Evolutionary conservation across 23 red algal genomes (phyloP).

Genomic region (Gracilaria caudata): DNA sequence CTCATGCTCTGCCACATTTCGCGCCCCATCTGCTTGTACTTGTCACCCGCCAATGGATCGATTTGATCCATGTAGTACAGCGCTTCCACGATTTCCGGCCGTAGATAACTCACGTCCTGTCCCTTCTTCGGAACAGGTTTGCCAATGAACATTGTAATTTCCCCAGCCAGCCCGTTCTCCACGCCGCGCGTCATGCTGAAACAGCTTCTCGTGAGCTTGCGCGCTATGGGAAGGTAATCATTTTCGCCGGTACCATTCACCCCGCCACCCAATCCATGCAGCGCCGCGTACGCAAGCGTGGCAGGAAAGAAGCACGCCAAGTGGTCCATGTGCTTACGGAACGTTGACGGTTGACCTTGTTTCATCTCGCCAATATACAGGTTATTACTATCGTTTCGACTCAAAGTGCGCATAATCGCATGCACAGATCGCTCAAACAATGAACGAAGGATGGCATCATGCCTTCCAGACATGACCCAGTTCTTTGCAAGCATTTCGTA

Average conservation of each 20-base stretch:
- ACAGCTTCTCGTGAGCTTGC: conserved; percentile 55
- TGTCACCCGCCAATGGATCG: conserved; percentile 39
- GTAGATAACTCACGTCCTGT: conserved; percentile 48
- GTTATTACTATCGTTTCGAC: conserved; percentile 1
- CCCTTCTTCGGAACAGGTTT: conserved; percentile 1
- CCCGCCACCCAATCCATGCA: conserved; percentile 58
- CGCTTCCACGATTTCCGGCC: conserved; percentile 81
- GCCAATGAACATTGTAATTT: conserved; percentile 44
- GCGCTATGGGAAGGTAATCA: conserved; percentile 45
- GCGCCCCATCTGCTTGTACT: conserved; percentile 25
- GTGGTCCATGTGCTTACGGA: conserved; percentile 50
- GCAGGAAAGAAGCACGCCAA: conserved; percentile 69
- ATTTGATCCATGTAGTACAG: conserved; percentile 70
- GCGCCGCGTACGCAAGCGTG: conserved; percentile 51
- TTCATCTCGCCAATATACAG: conserved; percentile 58
- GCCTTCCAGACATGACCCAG: conserved; percentile 37
- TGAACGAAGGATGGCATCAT: background rate
- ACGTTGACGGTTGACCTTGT: background rate
- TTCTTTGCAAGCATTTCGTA: conserved; percentile 58
- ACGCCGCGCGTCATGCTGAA: conserved; percentile 63
- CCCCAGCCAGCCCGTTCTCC: conserved; percentile 57
- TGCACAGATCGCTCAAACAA: conserved; percentile 21
- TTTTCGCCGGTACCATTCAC: background rate
- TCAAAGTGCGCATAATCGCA: conserved; percentile 6
- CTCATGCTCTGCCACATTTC: conserved; percentile 42